Evolutionary conservation across 2,329 filamentous ascomycete species (phyloP).

Genomic region (Elsinoe arachidis): DNA sequence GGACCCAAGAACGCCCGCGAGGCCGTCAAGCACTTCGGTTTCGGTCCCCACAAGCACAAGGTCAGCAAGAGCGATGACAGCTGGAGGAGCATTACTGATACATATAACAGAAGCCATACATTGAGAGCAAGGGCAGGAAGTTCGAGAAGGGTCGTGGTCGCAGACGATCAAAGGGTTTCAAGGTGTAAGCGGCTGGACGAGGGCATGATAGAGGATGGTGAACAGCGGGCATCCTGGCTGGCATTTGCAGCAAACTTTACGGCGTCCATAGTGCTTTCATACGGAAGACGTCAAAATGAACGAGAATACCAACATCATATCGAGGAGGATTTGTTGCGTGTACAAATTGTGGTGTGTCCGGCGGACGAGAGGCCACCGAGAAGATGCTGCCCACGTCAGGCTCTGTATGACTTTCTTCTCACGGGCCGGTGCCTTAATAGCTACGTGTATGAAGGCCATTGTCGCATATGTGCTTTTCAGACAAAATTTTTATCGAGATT

Average conservation of each 20-base stretch:
- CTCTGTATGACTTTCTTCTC: too few species aligned
- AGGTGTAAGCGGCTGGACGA: constrained; percentile 64
- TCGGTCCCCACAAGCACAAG: constrained; percentile 97
- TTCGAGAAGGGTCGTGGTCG: constrained; percentile 99
- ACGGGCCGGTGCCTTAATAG: too few species aligned
- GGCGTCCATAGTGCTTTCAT: constrained; percentile 13
- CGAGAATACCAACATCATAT: constrained; percentile 10
- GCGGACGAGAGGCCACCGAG: too few species aligned
- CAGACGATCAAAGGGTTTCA: constrained; percentile 98
- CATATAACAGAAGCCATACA: constrained; percentile 71
- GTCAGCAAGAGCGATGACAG: constrained; percentile 39
- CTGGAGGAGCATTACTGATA: constrained; percentile 15
- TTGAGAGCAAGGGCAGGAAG: constrained; percentile 98
- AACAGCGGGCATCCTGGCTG: constrained; percentile 12
- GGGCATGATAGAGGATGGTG: constrained; percentile 12
- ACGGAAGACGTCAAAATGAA: constrained; percentile 13
- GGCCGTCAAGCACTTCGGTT: constrained; percentile 98
- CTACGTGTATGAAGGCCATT: too few species aligned
- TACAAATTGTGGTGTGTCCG: too few species aligned
- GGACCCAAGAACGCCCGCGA: constrained; percentile 97
- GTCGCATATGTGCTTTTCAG: too few species aligned
- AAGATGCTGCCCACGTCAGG: too few species aligned
- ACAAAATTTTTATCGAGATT: too few species aligned
- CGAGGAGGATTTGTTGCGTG: background rate
- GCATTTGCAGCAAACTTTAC: constrained; percentile 13